A percentile compares a stretch with the other conserved stretches of the same genome.
phyloP scores from a whole-genome alignment of 139 green algal species.

The Chlamydomonas schloesseri region DNA sequence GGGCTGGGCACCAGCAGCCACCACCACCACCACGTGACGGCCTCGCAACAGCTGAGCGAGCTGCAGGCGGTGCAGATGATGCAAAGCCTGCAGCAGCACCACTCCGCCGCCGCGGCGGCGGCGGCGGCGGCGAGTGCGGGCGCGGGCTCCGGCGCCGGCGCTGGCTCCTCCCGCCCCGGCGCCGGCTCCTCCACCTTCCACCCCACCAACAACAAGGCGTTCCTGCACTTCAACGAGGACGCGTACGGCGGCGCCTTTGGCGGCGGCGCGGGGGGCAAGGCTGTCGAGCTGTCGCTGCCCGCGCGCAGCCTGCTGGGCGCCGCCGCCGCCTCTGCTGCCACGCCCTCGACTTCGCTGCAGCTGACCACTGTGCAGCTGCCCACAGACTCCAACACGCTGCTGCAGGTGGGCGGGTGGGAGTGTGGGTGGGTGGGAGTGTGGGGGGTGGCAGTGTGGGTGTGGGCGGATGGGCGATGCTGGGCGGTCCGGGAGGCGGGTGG shows the following conservation, averaged over 20 bases:
- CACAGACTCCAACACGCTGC: slow-evolving; percentile 12
- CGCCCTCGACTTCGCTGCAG: slow-evolving; percentile 35
- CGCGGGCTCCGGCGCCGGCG: not conserved
- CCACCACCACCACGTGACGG: not conserved
- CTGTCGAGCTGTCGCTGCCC: not conserved
- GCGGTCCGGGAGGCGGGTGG: too few species aligned
- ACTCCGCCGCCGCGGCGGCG: not conserved
- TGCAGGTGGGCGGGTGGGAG: not conserved
- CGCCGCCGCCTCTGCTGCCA: not conserved
- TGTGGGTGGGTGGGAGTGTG: not conserved
- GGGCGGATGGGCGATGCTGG: too few species aligned
- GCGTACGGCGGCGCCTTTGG: not conserved
- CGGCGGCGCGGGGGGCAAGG: too few species aligned
- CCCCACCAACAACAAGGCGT: slow-evolving; percentile 39
- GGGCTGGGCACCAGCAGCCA: not conserved
- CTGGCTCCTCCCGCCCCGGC: not conserved
- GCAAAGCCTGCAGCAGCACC: slow-evolving; percentile 31
- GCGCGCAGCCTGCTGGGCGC: not conserved
- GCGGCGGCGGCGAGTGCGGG: not conserved
- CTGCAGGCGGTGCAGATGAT: slow-evolving; percentile 28
- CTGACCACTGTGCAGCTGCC: slow-evolving; percentile 25
- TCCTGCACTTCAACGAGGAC: slow-evolving; percentile 51
- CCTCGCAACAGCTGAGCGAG: slow-evolving; percentile 7
- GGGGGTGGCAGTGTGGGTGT: too few species aligned
- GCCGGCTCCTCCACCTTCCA: slow-evolving; percentile 33